These are phyloP conservation scores for Citrus glauca DNA, from an alignment of 345 rosid genomes.

Conservation along the genomic window DNA sequence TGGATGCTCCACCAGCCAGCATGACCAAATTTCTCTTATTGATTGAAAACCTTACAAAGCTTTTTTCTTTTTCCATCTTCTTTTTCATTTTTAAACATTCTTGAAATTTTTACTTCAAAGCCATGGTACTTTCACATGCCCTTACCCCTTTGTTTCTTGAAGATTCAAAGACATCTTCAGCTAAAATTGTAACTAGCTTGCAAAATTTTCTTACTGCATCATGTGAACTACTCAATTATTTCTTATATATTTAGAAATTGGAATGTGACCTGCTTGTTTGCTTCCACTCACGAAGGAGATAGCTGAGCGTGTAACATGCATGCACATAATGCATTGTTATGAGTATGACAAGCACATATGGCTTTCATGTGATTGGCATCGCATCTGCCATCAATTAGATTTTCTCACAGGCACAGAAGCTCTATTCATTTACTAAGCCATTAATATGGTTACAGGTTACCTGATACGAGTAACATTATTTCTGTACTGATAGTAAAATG, in stretches of 20 bases:
- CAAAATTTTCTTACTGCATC: neutral
- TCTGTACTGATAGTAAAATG: too few species aligned
- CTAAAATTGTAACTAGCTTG: neutral
- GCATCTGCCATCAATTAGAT: neutral
- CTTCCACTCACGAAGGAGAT: neutral
- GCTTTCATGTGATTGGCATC: neutral
- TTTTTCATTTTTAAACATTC: neutral
- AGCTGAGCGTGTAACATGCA: neutral
- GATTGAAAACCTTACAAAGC: neutral
- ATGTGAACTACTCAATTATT: slow-evolving; percentile 7
- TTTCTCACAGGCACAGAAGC: too few species aligned
- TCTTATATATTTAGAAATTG: neutral
- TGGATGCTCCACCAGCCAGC: too few species aligned
- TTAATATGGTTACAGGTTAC: neutral
- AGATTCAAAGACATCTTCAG: neutral
- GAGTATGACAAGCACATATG: neutral
- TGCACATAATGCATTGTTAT: neutral
- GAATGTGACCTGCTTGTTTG: neutral
- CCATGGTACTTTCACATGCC: neutral
- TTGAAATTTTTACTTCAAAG: neutral
- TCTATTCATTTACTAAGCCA: neutral
- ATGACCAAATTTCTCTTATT: too few species aligned
- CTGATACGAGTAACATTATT: too few species aligned
- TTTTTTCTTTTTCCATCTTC: neutral
- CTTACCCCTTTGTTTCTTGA: neutral